phyloP scores from a whole-genome alignment of 2,329 filamentous ascomycete genomes.

The Exophiala spinifera region DNA sequence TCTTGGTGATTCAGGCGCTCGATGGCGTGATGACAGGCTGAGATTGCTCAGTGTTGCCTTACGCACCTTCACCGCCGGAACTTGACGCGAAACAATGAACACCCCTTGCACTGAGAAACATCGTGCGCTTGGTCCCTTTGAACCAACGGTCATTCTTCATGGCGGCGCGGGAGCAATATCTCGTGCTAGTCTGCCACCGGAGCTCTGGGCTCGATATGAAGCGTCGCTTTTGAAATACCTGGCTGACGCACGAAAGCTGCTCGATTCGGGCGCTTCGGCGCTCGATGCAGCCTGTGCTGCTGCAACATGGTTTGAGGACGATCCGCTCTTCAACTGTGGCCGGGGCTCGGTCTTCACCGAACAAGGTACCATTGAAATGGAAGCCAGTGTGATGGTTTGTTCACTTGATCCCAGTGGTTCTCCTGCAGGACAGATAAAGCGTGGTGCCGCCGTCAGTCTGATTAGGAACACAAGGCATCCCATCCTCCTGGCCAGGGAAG shows the following conservation, averaged over 20 bases:
- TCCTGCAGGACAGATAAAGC: conserved; percentile 53
- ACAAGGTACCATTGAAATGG: conserved; percentile 78
- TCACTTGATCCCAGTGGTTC: conserved; percentile 28
- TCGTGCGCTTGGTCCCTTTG: conserved; percentile 31
- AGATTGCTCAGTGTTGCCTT: conserved; percentile 3
- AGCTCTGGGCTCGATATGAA: conserved; percentile 59
- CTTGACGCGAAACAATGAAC: not conserved
- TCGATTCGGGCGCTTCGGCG: conserved; percentile 48
- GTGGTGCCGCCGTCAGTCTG: conserved; percentile 73
- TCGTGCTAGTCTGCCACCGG: conserved; percentile 56
- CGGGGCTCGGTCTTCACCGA: conserved; percentile 84
- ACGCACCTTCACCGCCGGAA: not conserved
- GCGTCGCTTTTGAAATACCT: conserved; percentile 62
- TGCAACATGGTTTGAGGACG: conserved; percentile 71
- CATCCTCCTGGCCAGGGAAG: conserved; percentile 66
- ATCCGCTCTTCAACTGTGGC: conserved; percentile 79
- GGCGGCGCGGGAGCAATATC: conserved; percentile 70
- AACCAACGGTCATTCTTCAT: conserved; percentile 65
- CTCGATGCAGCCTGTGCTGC: conserved; percentile 73
- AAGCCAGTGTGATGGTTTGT: conserved; percentile 83
- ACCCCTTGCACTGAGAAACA: conserved; percentile 6
- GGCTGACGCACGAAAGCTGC: conserved; percentile 42
- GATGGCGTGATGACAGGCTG: conserved; percentile 15
- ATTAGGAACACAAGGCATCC: conserved; percentile 74
- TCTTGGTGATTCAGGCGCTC: not conserved